phyloP scores from a whole-genome alignment of 495 filamentous ascomycete species.

The Lophiostoma macrostomum region DNA sequence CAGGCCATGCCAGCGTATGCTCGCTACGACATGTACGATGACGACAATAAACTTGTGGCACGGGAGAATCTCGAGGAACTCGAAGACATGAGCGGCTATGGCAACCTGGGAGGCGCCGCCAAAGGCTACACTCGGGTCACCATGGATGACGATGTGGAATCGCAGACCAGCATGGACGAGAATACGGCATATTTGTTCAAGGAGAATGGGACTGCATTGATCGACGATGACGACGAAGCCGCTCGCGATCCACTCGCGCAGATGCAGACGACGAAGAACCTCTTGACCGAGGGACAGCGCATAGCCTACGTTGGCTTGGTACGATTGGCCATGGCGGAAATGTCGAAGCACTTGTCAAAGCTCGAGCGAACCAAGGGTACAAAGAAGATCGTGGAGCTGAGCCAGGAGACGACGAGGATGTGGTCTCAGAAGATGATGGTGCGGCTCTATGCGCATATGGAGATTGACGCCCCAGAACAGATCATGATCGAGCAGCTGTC shows the following conservation, averaged over 20 bases:
- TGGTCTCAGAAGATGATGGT: constrained; percentile 98
- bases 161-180: constrained; percentile 93
- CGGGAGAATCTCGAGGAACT: constrained; percentile 68
- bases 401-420: constrained; percentile 79
- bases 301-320: constrained; percentile 95
- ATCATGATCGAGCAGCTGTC: constrained; percentile 98
- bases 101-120: constrained; percentile 75
- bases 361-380: constrained; percentile 51
- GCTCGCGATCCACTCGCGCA: constrained; percentile 76
- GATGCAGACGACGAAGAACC: constrained; percentile 91
- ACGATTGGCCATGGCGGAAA: constrained; percentile 70
- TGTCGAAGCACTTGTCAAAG: constrained; percentile 64
- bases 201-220: constrained; percentile 55
- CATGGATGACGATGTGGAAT: constrained; percentile 90
- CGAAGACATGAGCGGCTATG: constrained; percentile 69
- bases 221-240: constrained; percentile 71
- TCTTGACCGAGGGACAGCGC: constrained; percentile 91
- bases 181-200: constrained; percentile 96
- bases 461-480: constrained; percentile 85
- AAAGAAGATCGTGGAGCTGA: constrained; percentile 66
- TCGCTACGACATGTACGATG: constrained; percentile 90
- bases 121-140: constrained; percentile 93
- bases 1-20: constrained; percentile 91
- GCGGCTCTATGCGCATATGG: constrained; percentile 91
- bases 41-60: constrained; percentile 83